Base-by-base conservation (phyloP, 2,329 filamentous ascomycete genomes). In the Penicillium rolfsii region DNA sequence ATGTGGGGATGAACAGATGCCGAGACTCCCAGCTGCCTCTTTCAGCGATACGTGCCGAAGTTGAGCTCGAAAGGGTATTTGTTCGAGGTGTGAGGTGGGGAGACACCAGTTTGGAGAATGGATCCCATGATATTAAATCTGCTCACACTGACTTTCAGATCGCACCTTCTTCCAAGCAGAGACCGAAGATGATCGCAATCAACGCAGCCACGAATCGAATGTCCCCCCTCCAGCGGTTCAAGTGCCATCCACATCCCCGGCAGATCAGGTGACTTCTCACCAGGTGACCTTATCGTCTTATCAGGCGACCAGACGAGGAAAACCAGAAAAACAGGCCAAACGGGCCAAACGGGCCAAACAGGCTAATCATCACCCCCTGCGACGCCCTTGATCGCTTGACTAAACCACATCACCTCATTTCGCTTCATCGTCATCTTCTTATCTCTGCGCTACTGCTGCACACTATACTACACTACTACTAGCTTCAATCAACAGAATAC, bases 1-100 rank as follows among this genome's bases (percentile, higher is more conserved):
- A 43, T 58, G 53, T 50, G 57, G 57, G 56, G 60, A 54, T 40
- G 2, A 12, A 4, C 16, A 57, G 57, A 62, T 60, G 59, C 62
- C 62, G 62, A 64, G 52, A 43, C 6, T 45, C 58, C 52, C 16
- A 62, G 55, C 49, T 63, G 64, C 65, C 65, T 67, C 22, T 59
- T 65, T 56, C 36, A 63, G 63, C 33, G 40, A 36, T 33, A 30
- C 26, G 12, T 14, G 33, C 57, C 57, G 58, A 52, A 43, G 48
- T 45, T 48, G 8, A 53, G n/a, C 50, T 53, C 50, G 36, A 38
- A 53, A 28, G n/a, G 33, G 50, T 38, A 53, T 26, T 12, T 38
- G 14, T 16, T 38, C 40, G 8, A 40, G 28, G 9, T 14, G 26
- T 11, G 24, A n/a, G 35, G 36, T 36, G 35, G 35, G 11, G 35